These are phyloP conservation scores for Cryptococcus floricola DNA, from an alignment of 1,284 basidiomycete species.

Conservation along the genomic window DNA sequence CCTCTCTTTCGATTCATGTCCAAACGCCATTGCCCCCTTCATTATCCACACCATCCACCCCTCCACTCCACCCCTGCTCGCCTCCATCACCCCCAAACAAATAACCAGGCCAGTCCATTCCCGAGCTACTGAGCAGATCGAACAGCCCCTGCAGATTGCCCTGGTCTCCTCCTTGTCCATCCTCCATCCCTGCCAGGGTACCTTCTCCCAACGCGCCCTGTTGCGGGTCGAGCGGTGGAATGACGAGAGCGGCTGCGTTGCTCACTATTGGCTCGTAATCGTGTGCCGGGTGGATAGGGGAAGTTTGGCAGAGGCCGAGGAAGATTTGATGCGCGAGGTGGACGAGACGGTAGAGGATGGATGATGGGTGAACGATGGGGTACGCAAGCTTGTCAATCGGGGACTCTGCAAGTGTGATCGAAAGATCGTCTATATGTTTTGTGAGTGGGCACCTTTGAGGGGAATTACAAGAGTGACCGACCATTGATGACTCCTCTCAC, in stretches of 20 bases:
- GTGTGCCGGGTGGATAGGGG: not conserved
- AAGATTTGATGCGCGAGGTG: not conserved
- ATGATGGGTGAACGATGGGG: not conserved
- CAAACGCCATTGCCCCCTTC: too few relatives aligned
- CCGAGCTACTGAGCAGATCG: conserved; percentile 3
- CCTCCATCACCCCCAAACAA: not conserved
- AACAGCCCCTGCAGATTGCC: conserved; percentile 1
- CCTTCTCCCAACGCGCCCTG: not conserved
- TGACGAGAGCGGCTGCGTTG: not conserved
- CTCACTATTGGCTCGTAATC: conserved; percentile 1
- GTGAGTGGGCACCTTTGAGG: too few relatives aligned
- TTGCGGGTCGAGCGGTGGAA: not conserved
- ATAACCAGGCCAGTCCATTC: conserved; percentile 7
- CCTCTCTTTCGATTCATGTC: too few relatives aligned
- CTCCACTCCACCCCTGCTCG: not conserved
- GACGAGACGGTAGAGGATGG: not conserved
- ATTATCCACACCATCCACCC: not conserved
- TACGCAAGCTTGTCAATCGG: not conserved
- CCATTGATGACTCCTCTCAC: conserved; percentile 2
- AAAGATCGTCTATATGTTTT: too few relatives aligned
- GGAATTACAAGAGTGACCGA: too few relatives aligned
- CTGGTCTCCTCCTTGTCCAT: not conserved
- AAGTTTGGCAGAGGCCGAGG: not conserved
- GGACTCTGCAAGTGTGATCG: too few relatives aligned
- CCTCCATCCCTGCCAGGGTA: too few relatives aligned